Evolutionary conservation across 257 asterid genomes (phyloP), one percentile per base, ranked within the genome.

Genomic region (Solanum rostratum): DNA sequence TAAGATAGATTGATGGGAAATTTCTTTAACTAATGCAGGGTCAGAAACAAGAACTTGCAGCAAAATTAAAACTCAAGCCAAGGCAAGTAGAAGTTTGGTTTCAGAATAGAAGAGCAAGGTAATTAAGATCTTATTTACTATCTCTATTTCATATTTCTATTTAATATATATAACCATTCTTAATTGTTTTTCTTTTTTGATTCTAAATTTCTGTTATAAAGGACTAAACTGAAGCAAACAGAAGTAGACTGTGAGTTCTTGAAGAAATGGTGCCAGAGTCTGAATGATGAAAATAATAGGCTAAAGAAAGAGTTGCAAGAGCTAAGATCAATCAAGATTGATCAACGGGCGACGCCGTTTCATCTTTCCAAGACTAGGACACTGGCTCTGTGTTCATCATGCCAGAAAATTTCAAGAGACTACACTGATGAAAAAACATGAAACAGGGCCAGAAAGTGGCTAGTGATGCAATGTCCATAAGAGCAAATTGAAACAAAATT

Each of bases 11-110:
- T 65, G 22, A 3, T 16, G 18, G 14, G 15, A 52, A 2, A 18
- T 18, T n/a, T 60, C 52, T 65, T 27, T 22, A 59, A 45, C 54
- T 50, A 50, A 50, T 71, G 85, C 90, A 92, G 96, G 89, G 87
- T 78, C 90, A 89, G 39, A 92, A 91, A 84, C 89, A 88, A 37
- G 85, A 83, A 33, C 92, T 93, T 60, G 94, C 97, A 37, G 90
- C 86, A 37, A 90, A 87, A 63, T 82, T 93, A 90, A 90, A 89
- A 73, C 93, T 93, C 69, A 91, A 88, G 74, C 94, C 95, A 30
- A 81, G 97, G 74, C 97, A 93, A 87, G 95, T 93, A 0, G 96
- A 93, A 87, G 96, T 93, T 88, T 93, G 97, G 97, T 93, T 93
- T 88, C 96, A 93, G 53, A 93, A 93, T 86, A 83, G 96, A 85